Evolutionary conservation across 495 filamentous ascomycete species (phyloP).

Genomic region (Penicillium diatomitis): DNA sequence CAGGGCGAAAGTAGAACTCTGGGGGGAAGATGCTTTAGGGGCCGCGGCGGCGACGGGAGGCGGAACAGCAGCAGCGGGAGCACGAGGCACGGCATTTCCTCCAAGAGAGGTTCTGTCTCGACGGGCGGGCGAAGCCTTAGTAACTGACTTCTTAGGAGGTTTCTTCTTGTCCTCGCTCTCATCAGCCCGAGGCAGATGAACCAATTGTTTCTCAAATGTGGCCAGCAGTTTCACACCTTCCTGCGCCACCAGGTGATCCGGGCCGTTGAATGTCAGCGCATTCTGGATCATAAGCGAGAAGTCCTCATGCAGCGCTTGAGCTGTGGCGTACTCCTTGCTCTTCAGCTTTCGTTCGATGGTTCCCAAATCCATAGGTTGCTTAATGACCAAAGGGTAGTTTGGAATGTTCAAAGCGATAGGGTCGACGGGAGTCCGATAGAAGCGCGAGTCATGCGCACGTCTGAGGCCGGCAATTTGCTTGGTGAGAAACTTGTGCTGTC

Average conservation of each 20-base stretch:
- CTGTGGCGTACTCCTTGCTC: conserved; percentile 49
- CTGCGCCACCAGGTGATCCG: conserved; percentile 57
- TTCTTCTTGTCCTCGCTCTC: conserved; percentile 58
- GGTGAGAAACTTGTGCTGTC: conserved; percentile 48
- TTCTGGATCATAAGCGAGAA: conserved; percentile 69
- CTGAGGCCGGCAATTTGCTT: conserved; percentile 60
- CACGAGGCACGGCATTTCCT: conserved; percentile 14
- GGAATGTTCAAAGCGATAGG: conserved; percentile 56
- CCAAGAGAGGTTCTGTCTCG: conserved; percentile 41
- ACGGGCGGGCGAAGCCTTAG: conserved; percentile 42
- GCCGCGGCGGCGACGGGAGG: conserved; percentile 3
- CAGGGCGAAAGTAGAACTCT: conserved; percentile 65
- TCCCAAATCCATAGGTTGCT: conserved; percentile 70
- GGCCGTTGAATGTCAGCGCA: conserved; percentile 70
- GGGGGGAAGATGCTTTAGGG: conserved; percentile 38
- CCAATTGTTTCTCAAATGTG: conserved; percentile 52
- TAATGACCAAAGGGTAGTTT: conserved; percentile 61
- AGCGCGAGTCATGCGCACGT: conserved; percentile 64
- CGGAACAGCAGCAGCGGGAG: background rate
- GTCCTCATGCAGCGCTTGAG: conserved; percentile 61
- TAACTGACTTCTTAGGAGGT: conserved; percentile 36
- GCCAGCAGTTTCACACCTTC: conserved; percentile 52
- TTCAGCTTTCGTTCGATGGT: conserved; percentile 77
- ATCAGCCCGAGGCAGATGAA: conserved; percentile 37
- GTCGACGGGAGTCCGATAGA: conserved; percentile 72